These are phyloP conservation scores for Wallacemonas sp. DNA, from an alignment of 208 protist genomes.

Conservation along the genomic window DNA sequence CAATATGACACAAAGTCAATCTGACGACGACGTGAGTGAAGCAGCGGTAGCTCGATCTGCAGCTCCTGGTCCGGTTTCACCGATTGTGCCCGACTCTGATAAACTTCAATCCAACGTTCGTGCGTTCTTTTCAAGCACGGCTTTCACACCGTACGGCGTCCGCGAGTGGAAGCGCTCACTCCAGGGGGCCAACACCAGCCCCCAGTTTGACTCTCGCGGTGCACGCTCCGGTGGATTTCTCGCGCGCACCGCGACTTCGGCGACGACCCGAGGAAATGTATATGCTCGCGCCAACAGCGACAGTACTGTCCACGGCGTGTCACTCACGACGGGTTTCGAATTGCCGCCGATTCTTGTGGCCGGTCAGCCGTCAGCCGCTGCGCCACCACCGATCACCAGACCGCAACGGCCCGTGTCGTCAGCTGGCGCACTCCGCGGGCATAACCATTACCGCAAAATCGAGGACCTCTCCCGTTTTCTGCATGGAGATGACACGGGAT, in stretches of 20 bases:
- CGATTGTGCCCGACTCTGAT: background rate
- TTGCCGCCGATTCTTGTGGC: background rate
- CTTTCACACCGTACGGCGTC: slow-evolving; percentile 13
- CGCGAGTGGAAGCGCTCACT: slow-evolving; percentile 12
- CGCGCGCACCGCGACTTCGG: background rate
- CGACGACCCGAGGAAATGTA: background rate
- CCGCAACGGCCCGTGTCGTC: background rate
- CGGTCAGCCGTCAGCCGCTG: background rate
- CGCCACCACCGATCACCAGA: background rate
- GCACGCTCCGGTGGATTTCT: background rate
- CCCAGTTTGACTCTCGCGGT: background rate
- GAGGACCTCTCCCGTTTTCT: slow-evolving; percentile 36
- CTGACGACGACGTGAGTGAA: too few species aligned
- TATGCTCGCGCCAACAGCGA: background rate
- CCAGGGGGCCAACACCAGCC: background rate
- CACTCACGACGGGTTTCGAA: background rate
- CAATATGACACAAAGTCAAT: too few species aligned
- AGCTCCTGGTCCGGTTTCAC: background rate
- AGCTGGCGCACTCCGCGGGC: background rate
- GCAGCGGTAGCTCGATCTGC: too few species aligned
- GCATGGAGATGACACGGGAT: background rate
- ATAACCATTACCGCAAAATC: slow-evolving; percentile 29
- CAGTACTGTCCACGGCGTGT: too few species aligned
- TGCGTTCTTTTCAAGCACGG: slow-evolving; percentile 10
- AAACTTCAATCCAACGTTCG: slow-evolving; percentile 2